Conservation (phyloP, 352 stramenopile species). For the Phytopythium sindhum region DNA sequence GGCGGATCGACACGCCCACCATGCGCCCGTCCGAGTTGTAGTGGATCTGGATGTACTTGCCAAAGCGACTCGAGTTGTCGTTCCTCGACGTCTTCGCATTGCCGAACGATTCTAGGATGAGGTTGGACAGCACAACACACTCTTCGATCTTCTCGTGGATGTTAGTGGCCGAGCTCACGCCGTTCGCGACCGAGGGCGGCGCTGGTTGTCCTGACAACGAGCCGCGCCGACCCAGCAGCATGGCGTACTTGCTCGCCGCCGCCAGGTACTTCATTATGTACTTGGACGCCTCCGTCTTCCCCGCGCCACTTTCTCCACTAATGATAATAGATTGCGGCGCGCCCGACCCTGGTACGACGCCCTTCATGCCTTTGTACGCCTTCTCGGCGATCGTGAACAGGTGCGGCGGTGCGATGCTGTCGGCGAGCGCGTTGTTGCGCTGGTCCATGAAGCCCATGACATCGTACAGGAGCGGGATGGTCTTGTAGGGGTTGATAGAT, state of each 20-base stretch:
- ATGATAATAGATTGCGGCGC: slow-evolving; percentile 92
- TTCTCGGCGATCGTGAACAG: slow-evolving; percentile 82
- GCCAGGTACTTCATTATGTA: slow-evolving; percentile 90
- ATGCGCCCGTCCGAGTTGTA: slow-evolving; percentile 75
- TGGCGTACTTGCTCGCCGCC: slow-evolving; percentile 61
- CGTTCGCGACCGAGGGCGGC: slow-evolving; percentile 5
- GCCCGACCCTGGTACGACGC: slow-evolving; percentile 40
- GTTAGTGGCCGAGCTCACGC: slow-evolving; percentile 12
- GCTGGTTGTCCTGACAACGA: slow-evolving; percentile 9
- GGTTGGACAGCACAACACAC: slow-evolving; percentile 77
- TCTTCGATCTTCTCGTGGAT: slow-evolving; percentile 82
- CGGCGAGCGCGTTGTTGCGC: slow-evolving; percentile 26
- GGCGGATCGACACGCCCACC: slow-evolving; percentile 68
- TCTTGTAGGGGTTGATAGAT: slow-evolving; percentile 87
- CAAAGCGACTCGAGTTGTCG: slow-evolving; percentile 89
- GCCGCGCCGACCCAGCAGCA: slow-evolving; percentile 4
- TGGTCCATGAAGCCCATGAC: slow-evolving; percentile 71
- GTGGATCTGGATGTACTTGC: slow-evolving; percentile 89
- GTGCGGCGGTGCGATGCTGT: slow-evolving; percentile 48
- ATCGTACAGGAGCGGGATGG: slow-evolving; percentile 79
- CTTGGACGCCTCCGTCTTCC: slow-evolving; percentile 95
- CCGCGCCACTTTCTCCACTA: slow-evolving; percentile 90
- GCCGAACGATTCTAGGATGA: slow-evolving; percentile 84
- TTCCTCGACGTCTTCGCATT: slow-evolving; percentile 86
- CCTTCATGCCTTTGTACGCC: slow-evolving; percentile 72